phyloP scores from a whole-genome alignment of 176 grass and related monocot genomes.

The Bolboschoenus planiculmis region DNA sequence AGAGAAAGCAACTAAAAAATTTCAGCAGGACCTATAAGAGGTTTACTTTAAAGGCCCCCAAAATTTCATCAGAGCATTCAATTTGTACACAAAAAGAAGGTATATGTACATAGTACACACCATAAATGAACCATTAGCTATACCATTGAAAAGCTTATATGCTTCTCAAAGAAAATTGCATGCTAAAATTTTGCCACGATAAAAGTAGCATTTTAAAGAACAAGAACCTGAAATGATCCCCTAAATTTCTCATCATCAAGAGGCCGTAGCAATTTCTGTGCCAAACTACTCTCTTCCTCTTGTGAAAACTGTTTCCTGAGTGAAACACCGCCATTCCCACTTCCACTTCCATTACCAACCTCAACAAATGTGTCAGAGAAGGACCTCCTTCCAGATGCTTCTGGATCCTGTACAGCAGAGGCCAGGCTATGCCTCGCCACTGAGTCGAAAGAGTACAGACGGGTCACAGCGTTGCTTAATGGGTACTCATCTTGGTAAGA shows the following conservation, averaged over 20 bases:
- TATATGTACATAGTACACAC: slow-evolving; percentile 31
- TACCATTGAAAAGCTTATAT: slow-evolving; percentile 23
- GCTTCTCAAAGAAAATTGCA: not conserved
- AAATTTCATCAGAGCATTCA: not conserved
- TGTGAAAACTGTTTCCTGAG: slow-evolving; percentile 64
- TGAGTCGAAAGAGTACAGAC: slow-evolving; percentile 44
- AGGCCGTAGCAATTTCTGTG: slow-evolving; percentile 68
- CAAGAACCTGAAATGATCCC: slow-evolving; percentile 22
- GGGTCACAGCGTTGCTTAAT: slow-evolving; percentile 38
- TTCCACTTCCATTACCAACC: slow-evolving; percentile 25
- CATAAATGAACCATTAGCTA: slow-evolving; percentile 31
- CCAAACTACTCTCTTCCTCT: slow-evolving; percentile 71
- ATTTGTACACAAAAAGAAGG: not conserved
- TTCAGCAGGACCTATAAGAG: not conserved
- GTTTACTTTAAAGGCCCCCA: not conserved
- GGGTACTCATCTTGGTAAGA: slow-evolving; percentile 50
- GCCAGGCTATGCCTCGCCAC: slow-evolving; percentile 52
- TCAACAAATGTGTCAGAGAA: slow-evolving; percentile 52
- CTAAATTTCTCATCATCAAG: slow-evolving; percentile 70
- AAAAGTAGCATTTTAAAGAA: not conserved
- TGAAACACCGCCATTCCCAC: slow-evolving; percentile 37
- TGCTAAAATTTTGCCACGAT: not conserved
- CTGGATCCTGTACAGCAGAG: slow-evolving; percentile 47
- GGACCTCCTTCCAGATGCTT: slow-evolving; percentile 56
- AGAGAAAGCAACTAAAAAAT: no score